Percentiles rank a stretch among this genome's conserved stretches.
Conservation (phyloP, 2,329 filamentous ascomycete species). For the Nectriaceae sp. region DNA sequence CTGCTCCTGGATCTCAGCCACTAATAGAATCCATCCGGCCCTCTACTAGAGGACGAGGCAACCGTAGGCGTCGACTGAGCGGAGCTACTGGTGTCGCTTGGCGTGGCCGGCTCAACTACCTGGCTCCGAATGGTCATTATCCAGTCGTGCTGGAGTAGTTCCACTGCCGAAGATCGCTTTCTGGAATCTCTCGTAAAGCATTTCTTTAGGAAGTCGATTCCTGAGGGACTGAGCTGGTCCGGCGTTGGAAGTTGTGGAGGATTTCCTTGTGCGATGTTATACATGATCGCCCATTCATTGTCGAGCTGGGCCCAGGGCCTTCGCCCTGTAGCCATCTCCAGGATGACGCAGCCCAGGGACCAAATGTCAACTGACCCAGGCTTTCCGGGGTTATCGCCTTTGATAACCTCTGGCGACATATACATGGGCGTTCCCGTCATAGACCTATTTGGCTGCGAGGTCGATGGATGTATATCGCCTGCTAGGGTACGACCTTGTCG, state of each 20-base stretch:
- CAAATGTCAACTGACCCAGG: conserved; percentile 91
- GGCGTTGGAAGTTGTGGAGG: conserved; percentile 78
- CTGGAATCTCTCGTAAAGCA: conserved; percentile 87
- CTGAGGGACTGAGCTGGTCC: conserved; percentile 82
- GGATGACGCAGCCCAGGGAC: conserved; percentile 94
- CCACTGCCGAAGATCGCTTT: conserved; percentile 78
- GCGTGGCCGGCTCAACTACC: conserved; percentile 65
- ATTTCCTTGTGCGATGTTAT: conserved; percentile 98
- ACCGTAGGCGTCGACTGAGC: conserved; percentile 37
- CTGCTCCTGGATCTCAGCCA: conserved; percentile 1
- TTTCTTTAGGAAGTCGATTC: conserved; percentile 83
- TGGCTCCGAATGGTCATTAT: conserved; percentile 66
- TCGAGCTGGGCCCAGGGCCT: conserved; percentile 94
- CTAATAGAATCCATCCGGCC: conserved; percentile 34
- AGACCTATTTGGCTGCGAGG: conserved; percentile 73
- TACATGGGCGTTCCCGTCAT: conserved; percentile 99
- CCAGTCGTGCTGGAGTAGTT: conserved; percentile 94
- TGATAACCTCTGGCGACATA: conserved; percentile 99
- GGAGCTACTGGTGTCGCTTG: conserved; percentile 56
- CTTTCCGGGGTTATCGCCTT: conserved; percentile 77
- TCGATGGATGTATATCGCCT: conserved; percentile 56
- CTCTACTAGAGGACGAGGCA: conserved; percentile 31
- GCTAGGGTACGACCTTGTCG: conserved; percentile 87
- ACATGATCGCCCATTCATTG: conserved; percentile 99
- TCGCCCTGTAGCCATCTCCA: conserved; percentile 95